Base-by-base conservation (phyloP, 495 filamentous ascomycete genomes). In the Haplographium delicatum region DNA sequence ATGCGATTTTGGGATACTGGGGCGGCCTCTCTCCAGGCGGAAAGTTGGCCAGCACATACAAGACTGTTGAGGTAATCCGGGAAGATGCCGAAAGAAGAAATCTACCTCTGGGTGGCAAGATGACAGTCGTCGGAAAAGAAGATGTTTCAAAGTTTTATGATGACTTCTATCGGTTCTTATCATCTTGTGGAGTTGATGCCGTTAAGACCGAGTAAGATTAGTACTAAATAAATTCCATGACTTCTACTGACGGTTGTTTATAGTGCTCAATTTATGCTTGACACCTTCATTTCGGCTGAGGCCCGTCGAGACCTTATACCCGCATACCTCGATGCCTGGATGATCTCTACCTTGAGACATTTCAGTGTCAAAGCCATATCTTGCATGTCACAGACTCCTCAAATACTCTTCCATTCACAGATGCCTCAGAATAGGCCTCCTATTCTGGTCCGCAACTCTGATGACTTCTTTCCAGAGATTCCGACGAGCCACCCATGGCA, bases 1-100 rank as follows among this genome's bases (percentile, higher is more conserved):
- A 98, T 70, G 86, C 93, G 2, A 71, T 96, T n/a, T 64, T 95
- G 13, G 91, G 93, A 7, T 97, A 97, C 64, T 98, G 93, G 93
- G 93, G 88, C 48, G 93, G 88, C 2, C 81, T 97, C 9, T 76
- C 85, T 1, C 81, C 84, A 0, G 62, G 75, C 13, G 83, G 91
- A 1, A 75, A 80, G 33, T 76, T 98, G 25, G 84, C 85, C 2
- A 71, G 81, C 42, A 78, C 73, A 1, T 97, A 96, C 69, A 85
- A 88, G 61, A 94, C 85, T 4, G 72, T 85, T 34, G 64, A 80
- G 56, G 79, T 96, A 5, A 54, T 61, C 13, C 60, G 72, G 51
- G 57, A 76, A 56, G 70, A 76, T 62, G 52, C 64, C 24, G 66
- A 76, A 60, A 65, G 79, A 43, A 68, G 72, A 46, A 76, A 79